phyloP scores from a whole-genome alignment of 306 rosid genomes.

The Cajanus cajan region DNA sequence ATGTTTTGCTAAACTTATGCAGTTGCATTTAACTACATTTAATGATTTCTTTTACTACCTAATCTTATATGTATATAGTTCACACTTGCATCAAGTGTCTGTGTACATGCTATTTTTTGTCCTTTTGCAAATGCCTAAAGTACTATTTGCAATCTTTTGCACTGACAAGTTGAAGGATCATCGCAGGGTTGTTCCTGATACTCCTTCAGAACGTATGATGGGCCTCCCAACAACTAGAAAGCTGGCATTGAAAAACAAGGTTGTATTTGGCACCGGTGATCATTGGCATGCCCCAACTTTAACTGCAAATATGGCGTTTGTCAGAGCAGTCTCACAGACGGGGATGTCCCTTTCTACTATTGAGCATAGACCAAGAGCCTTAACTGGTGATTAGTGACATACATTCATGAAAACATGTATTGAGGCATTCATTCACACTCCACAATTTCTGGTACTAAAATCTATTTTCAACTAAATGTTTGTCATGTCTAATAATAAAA shows the following conservation, averaged over 20 bases:
- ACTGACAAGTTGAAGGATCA: constrained; percentile 33
- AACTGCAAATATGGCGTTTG: constrained; percentile 94
- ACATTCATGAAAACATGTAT: constrained; percentile 11
- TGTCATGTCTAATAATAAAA: background rate
- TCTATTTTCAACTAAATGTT: constrained; percentile 12
- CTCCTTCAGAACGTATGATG: constrained; percentile 76
- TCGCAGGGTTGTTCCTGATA: constrained; percentile 76
- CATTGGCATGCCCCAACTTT: constrained; percentile 79
- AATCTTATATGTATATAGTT: background rate
- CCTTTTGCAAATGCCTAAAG: background rate
- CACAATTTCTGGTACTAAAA: constrained; percentile 6
- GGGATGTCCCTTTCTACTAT: constrained; percentile 86
- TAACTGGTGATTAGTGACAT: constrained; percentile 67
- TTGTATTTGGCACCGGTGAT: constrained; percentile 92
- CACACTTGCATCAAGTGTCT: background rate
- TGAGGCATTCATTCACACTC: constrained; percentile 19
- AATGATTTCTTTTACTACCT: background rate
- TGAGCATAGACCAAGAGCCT: constrained; percentile 82
- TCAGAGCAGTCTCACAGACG: constrained; percentile 86
- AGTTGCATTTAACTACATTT: background rate
- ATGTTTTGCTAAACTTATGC: background rate
- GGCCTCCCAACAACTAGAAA: constrained; percentile 86
- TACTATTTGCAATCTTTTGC: constrained; percentile 16
- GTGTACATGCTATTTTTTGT: background rate
- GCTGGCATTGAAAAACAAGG: constrained; percentile 83